Evolutionary conservation across 495 filamentous ascomycete genomes (phyloP), one percentile per base, ranked within the genome.

Genomic region (Penicillium verhagenii): DNA sequence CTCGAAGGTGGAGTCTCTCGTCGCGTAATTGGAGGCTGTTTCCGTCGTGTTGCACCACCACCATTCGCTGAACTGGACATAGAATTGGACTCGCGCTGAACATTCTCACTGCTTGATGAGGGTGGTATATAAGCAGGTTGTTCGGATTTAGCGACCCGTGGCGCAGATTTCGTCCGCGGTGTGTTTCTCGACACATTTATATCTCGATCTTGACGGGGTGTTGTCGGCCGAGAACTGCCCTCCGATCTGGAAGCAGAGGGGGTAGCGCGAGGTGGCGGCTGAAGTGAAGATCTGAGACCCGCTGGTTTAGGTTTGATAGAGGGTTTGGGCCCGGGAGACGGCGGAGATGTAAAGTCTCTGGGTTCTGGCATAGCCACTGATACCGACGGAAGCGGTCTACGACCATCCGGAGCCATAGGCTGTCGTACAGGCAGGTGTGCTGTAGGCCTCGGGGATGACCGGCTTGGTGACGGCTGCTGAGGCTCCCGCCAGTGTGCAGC

Each of bases 1-100:
- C 72, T 77, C 6, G 72, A 78, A 4, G 74, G 68, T 7, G 77
- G 74, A 38, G 76, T 79, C 35, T 73, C 63, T 16, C 54, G 65
- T 23, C 66, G 67, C 47, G 65, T 72, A 3, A 48, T 33, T 8
- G 59, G 62, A 21, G 58, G 51, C 16, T 52, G 49, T 42, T 65
- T 69, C 1, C 63, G 67, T 48, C 66, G 71, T 45, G 59, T 52
- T 14, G 67, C 56, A 51, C 57, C 66, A 4, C 37, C 48, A 14
- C 48, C 52, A 18, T 66, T 61, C 9, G 39, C 43, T 16, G 63
- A 69, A 49, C 70, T 52, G 0, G 58, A 43, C 70, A 72, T 62
- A 29, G 60, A 65, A 33, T 63, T 54, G 9, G 71, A 26, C 18
- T 59, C 61, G 29, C 57, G 66, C 23, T 60, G 60, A 33, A 72